Evolutionary conservation across 192 early-diverging fungal species (phyloP).

Genomic region (Spinellus fusiger): DNA sequence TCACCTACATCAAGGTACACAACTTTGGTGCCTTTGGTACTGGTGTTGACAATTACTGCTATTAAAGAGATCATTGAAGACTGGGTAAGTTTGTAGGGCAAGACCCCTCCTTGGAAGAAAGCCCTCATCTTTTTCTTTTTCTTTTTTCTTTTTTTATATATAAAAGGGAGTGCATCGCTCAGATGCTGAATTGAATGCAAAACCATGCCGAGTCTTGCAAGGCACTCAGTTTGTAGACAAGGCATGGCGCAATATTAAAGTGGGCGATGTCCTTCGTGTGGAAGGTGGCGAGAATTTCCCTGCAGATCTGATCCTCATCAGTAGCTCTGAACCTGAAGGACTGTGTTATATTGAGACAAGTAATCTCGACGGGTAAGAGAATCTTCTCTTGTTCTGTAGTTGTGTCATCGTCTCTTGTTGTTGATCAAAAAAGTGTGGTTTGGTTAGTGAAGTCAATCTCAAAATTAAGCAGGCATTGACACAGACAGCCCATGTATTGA

Average conservation of each 20-base stretch:
- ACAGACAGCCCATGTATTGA: conserved; percentile 72
- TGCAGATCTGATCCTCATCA: conserved; percentile 86
- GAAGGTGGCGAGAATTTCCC: conserved; percentile 87
- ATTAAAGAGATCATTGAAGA: conserved; percentile 90
- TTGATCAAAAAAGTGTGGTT: no score
- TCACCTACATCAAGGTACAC: conserved; percentile 88
- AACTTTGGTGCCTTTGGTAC: conserved; percentile 67
- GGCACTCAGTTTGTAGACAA: conserved; percentile 67
- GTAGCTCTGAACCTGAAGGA: conserved; percentile 91
- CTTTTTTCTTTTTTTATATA: neutral
- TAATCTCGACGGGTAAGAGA: conserved; percentile 83
- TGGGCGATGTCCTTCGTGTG: conserved; percentile 90
- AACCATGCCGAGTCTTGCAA: conserved; percentile 52
- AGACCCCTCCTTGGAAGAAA: no score
- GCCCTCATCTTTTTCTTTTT: neutral
- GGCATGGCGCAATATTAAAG: conserved; percentile 74
- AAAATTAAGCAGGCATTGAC: conserved; percentile 93
- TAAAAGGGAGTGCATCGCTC: conserved; percentile 51
- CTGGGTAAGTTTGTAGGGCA: conserved; percentile 25
- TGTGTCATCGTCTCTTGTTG: no score
- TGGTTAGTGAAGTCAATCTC: conserved; percentile 91
- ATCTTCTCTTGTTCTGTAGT: neutral
- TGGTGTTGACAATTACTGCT: conserved; percentile 80
- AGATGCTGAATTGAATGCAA: conserved; percentile 68
- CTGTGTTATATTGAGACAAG: conserved; percentile 98